Evolutionary conservation across 2,329 filamentous ascomycete genomes (phyloP).

Genomic region (Cytospora chrysosperma): DNA sequence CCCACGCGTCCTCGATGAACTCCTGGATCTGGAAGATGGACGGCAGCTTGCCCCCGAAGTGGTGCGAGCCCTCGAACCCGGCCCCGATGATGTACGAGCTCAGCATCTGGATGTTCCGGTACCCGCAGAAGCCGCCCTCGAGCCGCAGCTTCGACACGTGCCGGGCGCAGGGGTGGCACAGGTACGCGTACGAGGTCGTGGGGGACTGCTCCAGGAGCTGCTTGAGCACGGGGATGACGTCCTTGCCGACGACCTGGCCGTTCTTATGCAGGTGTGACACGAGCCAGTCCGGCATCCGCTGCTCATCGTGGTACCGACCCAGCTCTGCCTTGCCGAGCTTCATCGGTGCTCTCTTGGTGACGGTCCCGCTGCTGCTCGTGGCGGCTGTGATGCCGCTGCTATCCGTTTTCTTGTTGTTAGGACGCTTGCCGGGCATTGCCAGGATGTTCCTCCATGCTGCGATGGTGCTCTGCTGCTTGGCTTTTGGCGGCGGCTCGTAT

Average conservation of each 20-base stretch:
- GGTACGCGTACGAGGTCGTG: constrained; percentile 67
- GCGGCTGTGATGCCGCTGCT: background rate
- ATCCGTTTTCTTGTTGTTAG: constrained; percentile 18
- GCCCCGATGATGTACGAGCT: constrained; percentile 71
- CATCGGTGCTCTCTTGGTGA: constrained; percentile 15
- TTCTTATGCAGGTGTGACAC: constrained; percentile 59
- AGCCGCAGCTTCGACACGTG: constrained; percentile 80
- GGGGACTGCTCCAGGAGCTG: constrained; percentile 64
- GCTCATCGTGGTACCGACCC: constrained; percentile 70
- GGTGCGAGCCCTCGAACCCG: constrained; percentile 53
- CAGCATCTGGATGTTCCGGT: constrained; percentile 92
- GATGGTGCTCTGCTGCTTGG: constrained; percentile 20
- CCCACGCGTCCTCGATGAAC: constrained; percentile 84
- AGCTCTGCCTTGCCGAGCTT: constrained; percentile 57
- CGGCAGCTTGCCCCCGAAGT: constrained; percentile 63
- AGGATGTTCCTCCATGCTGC: constrained; percentile 23
- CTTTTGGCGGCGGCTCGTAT: constrained; percentile 11
- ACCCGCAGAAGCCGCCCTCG: constrained; percentile 92
- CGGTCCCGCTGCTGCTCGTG: background rate
- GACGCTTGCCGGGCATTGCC: constrained; percentile 18
- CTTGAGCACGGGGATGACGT: constrained; percentile 62
- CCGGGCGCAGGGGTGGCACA: constrained; percentile 72
- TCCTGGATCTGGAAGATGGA: constrained; percentile 82
- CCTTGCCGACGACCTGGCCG: constrained; percentile 54
- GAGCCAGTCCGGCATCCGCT: constrained; percentile 71